Base-by-base conservation (phyloP, 2,329 filamentous ascomycete species). In the Trichocomaceae sp. region DNA sequence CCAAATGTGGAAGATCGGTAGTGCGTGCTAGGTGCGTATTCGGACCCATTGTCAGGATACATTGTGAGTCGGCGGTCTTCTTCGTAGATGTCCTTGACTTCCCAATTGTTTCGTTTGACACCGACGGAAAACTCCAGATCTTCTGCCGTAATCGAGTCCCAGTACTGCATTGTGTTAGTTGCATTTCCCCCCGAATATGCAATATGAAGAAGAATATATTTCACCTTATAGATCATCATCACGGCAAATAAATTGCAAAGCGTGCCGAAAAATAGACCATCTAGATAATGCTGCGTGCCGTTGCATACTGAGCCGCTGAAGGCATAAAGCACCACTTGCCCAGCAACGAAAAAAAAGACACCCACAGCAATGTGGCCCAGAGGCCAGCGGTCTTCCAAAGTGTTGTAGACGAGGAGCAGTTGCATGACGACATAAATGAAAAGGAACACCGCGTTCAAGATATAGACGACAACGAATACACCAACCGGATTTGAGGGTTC, bases 211-310 rank as follows among this genome's bases (percentile, higher is more conserved):
- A 22, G n/a, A 22, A 15, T 4, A 23, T 35, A 22, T 52, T 76
- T 59, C 72, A 85, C 90, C 86, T 99, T 99, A 81, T 99, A 99
- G 37, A 99, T 85, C 93, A 97, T 99, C 93, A 99, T 99, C 58
- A 99, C 92, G 12, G 85, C 90, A 44, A 99, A 77, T 45, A 99
- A 75, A 68, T 99, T 99, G 77, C 90, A 93, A 54, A 92, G 85
- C 0, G 92, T 96, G 4, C 90, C 89, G 67, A 99, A 91, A 76
- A 97, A 95, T 47, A 97, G 75, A 0, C 92, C 92, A 66, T 99
- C 93, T 48, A 99, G 75, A 69, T 97, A 99, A 72, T 99, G 93
- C 72, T 89, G 85, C 39, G 91, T 84, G 47, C 83, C 82, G 50
- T 86, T 80, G 76, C 93, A 99, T 65, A 99, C 91, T 59, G 80